Conservation (phyloP, 805 yeast genomes). For the Sugiyamaella mastotermitis region DNA sequence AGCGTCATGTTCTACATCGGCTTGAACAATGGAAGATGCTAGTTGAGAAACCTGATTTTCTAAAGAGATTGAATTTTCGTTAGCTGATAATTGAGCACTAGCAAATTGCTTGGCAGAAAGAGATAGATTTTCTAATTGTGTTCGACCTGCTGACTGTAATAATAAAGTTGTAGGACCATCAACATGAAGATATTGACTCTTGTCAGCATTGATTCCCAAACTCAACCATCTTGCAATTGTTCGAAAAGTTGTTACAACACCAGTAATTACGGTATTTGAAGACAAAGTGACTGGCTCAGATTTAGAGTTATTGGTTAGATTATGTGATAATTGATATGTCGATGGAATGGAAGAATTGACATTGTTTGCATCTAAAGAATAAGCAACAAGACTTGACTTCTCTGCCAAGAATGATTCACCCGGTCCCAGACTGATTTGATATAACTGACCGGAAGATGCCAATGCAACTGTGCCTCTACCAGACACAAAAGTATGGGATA, state of each 20-base stretch:
- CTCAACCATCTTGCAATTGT: not conserved
- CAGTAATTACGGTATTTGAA: constrained; percentile 4
- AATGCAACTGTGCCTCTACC: constrained; percentile 44
- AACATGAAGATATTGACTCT: constrained; percentile 9
- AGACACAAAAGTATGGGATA: constrained; percentile 29
- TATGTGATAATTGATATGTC: constrained; percentile 4
- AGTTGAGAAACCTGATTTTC: constrained; percentile 1
- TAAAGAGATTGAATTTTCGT: not conserved
- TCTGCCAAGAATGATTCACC: constrained; percentile 38
- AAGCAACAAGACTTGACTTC: constrained; percentile 39
- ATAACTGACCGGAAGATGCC: constrained; percentile 33
- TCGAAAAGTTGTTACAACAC: not conserved
- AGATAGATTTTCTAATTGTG: not conserved
- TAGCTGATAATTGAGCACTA: not conserved
- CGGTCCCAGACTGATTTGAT: constrained; percentile 32
- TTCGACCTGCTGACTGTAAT: constrained; percentile 9
- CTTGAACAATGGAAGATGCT: not conserved
- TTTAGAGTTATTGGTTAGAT: not conserved
- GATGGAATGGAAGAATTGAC: constrained; percentile 8
- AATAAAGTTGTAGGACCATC: constrained; percentile 18
- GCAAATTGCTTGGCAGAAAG: not conserved
- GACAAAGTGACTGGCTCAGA: not conserved
- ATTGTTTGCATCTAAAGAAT: constrained; percentile 22
- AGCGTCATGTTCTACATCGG: not conserved
- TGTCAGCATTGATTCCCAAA: constrained; percentile 7